Conservation (phyloP, 108 stramenopile genomes). For the Bacterosira constricta region DNA sequence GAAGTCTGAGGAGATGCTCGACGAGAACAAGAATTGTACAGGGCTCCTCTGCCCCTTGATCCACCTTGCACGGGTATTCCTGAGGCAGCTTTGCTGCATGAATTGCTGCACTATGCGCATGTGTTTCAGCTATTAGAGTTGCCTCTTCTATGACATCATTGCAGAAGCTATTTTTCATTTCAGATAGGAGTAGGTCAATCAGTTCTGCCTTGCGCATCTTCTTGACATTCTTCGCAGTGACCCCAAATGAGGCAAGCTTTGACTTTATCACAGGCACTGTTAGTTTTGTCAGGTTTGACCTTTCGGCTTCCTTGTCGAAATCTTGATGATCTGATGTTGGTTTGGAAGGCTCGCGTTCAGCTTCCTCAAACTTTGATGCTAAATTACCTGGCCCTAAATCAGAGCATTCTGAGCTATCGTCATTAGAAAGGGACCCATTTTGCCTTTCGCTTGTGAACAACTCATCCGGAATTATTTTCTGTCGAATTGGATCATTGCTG, state of each 20-base stretch:
- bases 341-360: slow-evolving; percentile 14
- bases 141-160: neutral
- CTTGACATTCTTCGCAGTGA: slow-evolving; percentile 20
- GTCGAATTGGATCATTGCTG: slow-evolving; percentile 12
- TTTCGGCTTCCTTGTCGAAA: slow-evolving; percentile 22
- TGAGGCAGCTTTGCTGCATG: neutral
- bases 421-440: slow-evolving; percentile 12
- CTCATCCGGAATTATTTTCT: slow-evolving; percentile 15
- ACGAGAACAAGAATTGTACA: slow-evolving; percentile 88
- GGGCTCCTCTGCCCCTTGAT: neutral
- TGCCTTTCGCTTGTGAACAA: neutral
- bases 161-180: slow-evolving; percentile 19
- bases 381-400: slow-evolving; percentile 53
- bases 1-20: slow-evolving; percentile 92
- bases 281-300: slow-evolving; percentile 50
- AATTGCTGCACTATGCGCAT: neutral
- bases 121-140: too few relatives aligned
- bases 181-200: slow-evolving; percentile 55
- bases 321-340: neutral
- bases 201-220: slow-evolving; percentile 62
- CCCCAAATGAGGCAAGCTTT: slow-evolving; percentile 32
- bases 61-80: neutral
- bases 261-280: slow-evolving; percentile 70
- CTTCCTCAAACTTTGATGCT: slow-evolving; percentile 68
- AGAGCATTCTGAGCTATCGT: slow-evolving; percentile 45